Conservation (phyloP, 768 basidiomycete genomes). For the Naganishia antarctica region DNA sequence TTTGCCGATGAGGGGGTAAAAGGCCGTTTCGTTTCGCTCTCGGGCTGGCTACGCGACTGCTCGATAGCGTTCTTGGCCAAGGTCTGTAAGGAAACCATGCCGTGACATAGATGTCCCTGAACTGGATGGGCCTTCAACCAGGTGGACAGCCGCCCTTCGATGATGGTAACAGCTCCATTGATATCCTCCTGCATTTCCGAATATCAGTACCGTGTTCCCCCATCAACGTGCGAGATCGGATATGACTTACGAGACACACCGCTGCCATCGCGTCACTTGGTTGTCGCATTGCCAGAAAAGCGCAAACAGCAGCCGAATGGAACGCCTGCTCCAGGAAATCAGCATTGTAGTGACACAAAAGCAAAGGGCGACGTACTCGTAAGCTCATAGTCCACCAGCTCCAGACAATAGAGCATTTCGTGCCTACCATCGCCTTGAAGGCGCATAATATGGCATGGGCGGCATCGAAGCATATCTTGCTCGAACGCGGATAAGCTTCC, state of each 20-base stretch:
- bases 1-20: neutral
- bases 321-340: neutral
- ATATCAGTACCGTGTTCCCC: neutral
- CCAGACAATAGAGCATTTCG: conserved; percentile 43
- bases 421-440: conserved; percentile 53
- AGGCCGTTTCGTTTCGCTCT: neutral
- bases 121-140: conserved; percentile 46
- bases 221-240: neutral
- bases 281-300: conserved; percentile 44
- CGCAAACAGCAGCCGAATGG: conserved; percentile 26
- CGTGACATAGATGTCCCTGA: conserved; percentile 43
- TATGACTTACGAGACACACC: conserved; percentile 39
- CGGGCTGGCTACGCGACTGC: neutral
- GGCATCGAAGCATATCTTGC: conserved; percentile 67
- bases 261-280: conserved; percentile 38
- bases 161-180: conserved; percentile 38
- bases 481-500: conserved; percentile 44
- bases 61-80: conserved; percentile 38
- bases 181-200: conserved; percentile 34
- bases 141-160: conserved; percentile 39
- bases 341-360: conserved; percentile 27
- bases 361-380: conserved; percentile 43
- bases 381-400: conserved; percentile 47
- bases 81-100: conserved; percentile 40
- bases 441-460: conserved; percentile 56